These are phyloP conservation scores for Mucor saturninus DNA, from an alignment of 371 early-diverging fungal species.

Conservation along the genomic window DNA sequence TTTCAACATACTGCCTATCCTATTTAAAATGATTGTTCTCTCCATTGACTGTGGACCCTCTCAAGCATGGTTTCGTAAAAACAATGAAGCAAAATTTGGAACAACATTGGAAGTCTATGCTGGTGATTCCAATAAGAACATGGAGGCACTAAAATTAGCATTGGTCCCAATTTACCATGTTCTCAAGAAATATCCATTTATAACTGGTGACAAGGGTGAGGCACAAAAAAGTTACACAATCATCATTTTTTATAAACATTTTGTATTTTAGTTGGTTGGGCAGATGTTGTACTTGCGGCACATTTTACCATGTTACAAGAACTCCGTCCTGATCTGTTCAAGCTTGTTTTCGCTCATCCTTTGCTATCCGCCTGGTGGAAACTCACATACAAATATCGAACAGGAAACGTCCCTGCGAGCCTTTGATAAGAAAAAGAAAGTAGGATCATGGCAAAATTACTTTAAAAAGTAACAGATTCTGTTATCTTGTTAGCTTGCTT, in stretches of 20 bases:
- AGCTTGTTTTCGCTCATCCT: conserved; percentile 11
- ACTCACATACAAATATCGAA: conserved; percentile 11
- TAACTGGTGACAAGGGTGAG: conserved; percentile 28
- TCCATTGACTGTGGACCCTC: conserved; percentile 2
- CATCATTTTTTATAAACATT: not conserved
- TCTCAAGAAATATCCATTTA: conserved; percentile 3
- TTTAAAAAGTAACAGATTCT: too few species aligned
- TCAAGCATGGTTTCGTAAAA: conserved; percentile 10
- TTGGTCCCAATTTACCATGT: conserved; percentile 3
- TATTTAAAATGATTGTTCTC: conserved; percentile 13
- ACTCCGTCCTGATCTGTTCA: conserved; percentile 14
- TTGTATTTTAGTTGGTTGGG: conserved; percentile 21
- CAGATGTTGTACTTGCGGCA: conserved; percentile 23
- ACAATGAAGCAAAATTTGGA: conserved; percentile 12
- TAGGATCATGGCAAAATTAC: too few species aligned
- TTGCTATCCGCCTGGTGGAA: conserved; percentile 18
- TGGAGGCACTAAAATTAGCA: conserved; percentile 2
- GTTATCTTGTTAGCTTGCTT: too few species aligned
- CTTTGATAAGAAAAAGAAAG: too few species aligned
- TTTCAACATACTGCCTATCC: not conserved
- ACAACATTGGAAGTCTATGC: conserved; percentile 20
- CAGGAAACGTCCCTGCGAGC: not conserved
- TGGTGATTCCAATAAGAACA: conserved; percentile 8
- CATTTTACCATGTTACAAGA: conserved; percentile 3
- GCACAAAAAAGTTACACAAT: not conserved